phyloP scores from a whole-genome alignment of 805 yeast genomes.

The Torulaspora delbrueckii region DNA sequence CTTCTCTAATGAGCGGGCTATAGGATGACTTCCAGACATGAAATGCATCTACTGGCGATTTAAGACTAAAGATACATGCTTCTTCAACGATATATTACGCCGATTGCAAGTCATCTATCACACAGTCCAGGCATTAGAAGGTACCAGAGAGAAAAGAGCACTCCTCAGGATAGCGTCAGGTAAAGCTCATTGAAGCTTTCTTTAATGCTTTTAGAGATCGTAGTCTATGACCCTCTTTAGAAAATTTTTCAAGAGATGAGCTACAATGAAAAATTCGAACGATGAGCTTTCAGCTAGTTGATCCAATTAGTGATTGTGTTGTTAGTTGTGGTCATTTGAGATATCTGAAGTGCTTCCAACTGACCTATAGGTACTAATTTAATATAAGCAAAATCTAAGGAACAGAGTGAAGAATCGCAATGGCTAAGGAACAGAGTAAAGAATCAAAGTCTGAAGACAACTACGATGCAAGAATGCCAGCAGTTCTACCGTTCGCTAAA shows the following conservation, averaged over 20 bases:
- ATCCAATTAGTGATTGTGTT: background rate
- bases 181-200: background rate
- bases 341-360: background rate
- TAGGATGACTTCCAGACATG: too few relatives aligned
- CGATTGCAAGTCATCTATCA: too few relatives aligned
- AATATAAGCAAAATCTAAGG: slow-evolving; percentile 5
- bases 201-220: background rate
- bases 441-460: slow-evolving; percentile 52
- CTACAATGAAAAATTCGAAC: background rate
- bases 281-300: slow-evolving; percentile 2
- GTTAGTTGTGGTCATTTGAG: background rate
- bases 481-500: slow-evolving; percentile 83
- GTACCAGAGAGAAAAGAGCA: too few relatives aligned
- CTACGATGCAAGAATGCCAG: slow-evolving; percentile 88
- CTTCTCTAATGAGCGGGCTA: too few relatives aligned
- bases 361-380: background rate
- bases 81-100: too few relatives aligned
- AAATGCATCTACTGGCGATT: too few relatives aligned
- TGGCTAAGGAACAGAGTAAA: slow-evolving; percentile 14
- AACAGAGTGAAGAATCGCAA: slow-evolving; percentile 16
- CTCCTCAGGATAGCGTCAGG: background rate
- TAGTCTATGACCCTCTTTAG: background rate
- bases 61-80: too few relatives aligned
- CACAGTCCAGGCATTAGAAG: too few relatives aligned
- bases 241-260: slow-evolving; percentile 5